Percentiles rank a stretch among this genome's conserved stretches.
phyloP scores from a whole-genome alignment of 202 grass and related monocot species.

The Schoenoplectus tabernaemontani region DNA sequence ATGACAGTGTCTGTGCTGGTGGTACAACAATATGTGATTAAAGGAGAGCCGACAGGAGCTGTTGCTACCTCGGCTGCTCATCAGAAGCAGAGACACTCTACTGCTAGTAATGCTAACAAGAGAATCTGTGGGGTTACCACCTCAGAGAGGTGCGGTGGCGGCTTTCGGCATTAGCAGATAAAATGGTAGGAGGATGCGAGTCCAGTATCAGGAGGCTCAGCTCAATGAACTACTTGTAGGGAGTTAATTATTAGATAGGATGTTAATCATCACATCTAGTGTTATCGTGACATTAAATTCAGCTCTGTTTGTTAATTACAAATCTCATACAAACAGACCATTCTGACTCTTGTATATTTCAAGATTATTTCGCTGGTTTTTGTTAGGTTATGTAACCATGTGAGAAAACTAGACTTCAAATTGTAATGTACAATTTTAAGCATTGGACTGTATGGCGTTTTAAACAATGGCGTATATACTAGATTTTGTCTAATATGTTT shows the following conservation, averaged over 20 bases:
- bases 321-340: background rate
- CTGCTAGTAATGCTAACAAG: background rate
- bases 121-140: background rate
- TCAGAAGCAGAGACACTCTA: background rate
- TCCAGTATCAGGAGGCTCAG: background rate
- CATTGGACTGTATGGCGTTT: background rate
- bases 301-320: background rate
- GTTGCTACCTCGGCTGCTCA: background rate
- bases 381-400: background rate
- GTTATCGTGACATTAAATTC: background rate
- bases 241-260: background rate
- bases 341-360: background rate
- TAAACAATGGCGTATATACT: background rate
- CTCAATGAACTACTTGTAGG: background rate
- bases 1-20: slow-evolving; percentile 59
- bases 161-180: background rate
- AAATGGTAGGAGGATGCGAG: background rate
- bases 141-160: background rate
- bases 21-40: slow-evolving; percentile 55
- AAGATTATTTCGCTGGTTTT: background rate
- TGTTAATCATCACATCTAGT: background rate
- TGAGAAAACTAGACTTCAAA: background rate
- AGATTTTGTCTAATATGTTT: no score
- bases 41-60: background rate
- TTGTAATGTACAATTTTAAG: background rate